Evolutionary conservation across 1,284 basidiomycete genomes (phyloP), one percentile per base, ranked within the genome.

Genomic region (Meripilus lineatus): DNA sequence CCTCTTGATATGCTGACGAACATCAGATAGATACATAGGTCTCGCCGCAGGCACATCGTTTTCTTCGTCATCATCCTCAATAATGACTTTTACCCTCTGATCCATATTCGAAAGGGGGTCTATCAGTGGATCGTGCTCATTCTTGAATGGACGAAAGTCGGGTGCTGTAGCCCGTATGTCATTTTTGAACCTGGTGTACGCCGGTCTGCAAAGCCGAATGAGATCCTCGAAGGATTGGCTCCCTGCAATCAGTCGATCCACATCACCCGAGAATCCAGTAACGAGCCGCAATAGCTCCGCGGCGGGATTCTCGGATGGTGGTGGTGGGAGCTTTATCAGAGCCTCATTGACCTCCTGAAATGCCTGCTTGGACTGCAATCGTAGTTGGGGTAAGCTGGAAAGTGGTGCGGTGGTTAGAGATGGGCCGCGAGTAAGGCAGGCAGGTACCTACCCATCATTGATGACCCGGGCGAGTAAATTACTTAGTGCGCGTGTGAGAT

Each of bases 401-500:
- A 38, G 17, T 11, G 13, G 7, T 28, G n/a, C n/a, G n/a, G n/a
- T n/a, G n/a, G n/a, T n/a, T n/a, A n/a, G n/a, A n/a, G n/a, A n/a
- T n/a, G n/a, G n/a, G n/a, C n/a, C n/a, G n/a, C n/a, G n/a, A n/a
- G n/a, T n/a, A n/a, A n/a, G n/a, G n/a, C n/a, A n/a, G n/a, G n/a
- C n/a, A n/a, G n/a, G n/a, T 17, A 46, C 41, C 14, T 40, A 50
- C 50, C 48, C 48, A 14, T 46, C 39, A 25, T 46, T 50, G 43
- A 52, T 52, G 5, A 52, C 37, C 5, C 32, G 32, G 4, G 45
- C 48, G n/a, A 52, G 40, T 6, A 52, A 32, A 32, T 47, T 50
- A 24, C 48, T 50, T 3, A 52, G 38, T 22, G 47, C 50, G 38
- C 48, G 43, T 7, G 50, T 52, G 7, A 52, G 34, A 23, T 50